These are phyloP conservation scores for Kodamaea arcana DNA, from an alignment of 1,139 yeast genomes.

Conservation along the genomic window DNA sequence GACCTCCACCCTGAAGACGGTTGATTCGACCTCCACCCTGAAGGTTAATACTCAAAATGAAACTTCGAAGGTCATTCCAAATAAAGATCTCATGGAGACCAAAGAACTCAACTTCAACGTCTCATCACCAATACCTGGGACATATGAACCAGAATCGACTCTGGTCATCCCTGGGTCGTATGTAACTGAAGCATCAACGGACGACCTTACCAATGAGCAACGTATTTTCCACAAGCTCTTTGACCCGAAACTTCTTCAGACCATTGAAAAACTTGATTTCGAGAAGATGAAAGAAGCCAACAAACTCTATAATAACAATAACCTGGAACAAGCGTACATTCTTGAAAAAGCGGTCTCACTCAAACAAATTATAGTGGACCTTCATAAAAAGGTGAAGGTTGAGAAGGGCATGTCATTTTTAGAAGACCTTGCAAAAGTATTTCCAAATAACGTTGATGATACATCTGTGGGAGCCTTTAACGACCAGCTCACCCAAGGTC, in stretches of 20 bases:
- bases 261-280: slow-evolving; percentile 25
- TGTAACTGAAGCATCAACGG: too few species aligned
- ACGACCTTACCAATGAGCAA: slow-evolving; percentile 9
- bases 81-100: background rate
- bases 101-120: too few species aligned
- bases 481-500: slow-evolving; percentile 29
- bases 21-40: too few species aligned
- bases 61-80: too few species aligned
- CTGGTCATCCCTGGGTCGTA: too few species aligned
- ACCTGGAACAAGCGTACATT: slow-evolving; percentile 17
- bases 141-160: too few species aligned
- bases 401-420: slow-evolving; percentile 28
- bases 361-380: slow-evolving; percentile 26
- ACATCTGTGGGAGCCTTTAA: slow-evolving; percentile 9
- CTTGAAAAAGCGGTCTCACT: slow-evolving; percentile 28
- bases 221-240: slow-evolving; percentile 22
- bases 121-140: too few species aligned
- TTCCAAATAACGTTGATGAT: slow-evolving; percentile 7
- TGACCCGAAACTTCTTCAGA: slow-evolving; percentile 30
- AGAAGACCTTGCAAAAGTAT: slow-evolving; percentile 18
- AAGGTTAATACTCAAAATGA: too few species aligned
- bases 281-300: slow-evolving; percentile 24
- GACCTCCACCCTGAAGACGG: too few species aligned
- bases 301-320: slow-evolving; percentile 11
- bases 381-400: slow-evolving; percentile 24